Evolutionary conservation across 305 asterid species (phyloP).

Genomic region (Plantago coronopus): DNA sequence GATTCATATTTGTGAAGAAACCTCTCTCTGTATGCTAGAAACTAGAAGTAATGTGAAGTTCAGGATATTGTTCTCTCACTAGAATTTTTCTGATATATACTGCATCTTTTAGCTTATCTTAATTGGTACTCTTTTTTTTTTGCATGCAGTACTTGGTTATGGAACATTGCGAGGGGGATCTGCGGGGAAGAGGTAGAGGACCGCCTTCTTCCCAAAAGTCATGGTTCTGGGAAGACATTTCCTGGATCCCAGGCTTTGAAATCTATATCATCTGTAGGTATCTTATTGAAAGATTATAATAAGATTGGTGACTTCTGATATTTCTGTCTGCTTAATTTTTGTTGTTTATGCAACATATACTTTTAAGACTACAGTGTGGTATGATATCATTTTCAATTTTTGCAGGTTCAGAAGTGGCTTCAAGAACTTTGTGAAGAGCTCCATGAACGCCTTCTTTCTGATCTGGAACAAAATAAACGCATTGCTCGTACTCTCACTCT

Average conservation of each 20-base stretch:
- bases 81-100: constrained; percentile 1
- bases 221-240: constrained; percentile 92
- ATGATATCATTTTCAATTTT: constrained; percentile 7
- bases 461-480: constrained; percentile 87
- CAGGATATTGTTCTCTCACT: constrained; percentile 4
- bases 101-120: constrained; percentile 14
- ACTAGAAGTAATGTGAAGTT: constrained; percentile 13
- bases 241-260: constrained; percentile 86
- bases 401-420: constrained; percentile 88
- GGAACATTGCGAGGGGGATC: constrained; percentile 86
- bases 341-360: constrained; percentile 2
- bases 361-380: constrained; percentile 4
- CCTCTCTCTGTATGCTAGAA: constrained; percentile 3
- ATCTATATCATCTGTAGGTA: constrained; percentile 57
- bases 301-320: constrained; percentile 4
- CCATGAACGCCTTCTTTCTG: constrained; percentile 78
- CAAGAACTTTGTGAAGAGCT: constrained; percentile 78
- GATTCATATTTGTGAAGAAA: not conserved
- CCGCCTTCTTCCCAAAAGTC: constrained; percentile 95
- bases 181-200: constrained; percentile 87
- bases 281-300: constrained; percentile 14
- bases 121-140: constrained; percentile 25
- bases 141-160: constrained; percentile 75
- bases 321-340: not conserved
- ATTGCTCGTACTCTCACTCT: constrained; percentile 76